Evolutionary conservation across 441 rosid genomes (phyloP), one percentile per base, ranked within the genome.

Genomic region (Jatropha podagrica): DNA sequence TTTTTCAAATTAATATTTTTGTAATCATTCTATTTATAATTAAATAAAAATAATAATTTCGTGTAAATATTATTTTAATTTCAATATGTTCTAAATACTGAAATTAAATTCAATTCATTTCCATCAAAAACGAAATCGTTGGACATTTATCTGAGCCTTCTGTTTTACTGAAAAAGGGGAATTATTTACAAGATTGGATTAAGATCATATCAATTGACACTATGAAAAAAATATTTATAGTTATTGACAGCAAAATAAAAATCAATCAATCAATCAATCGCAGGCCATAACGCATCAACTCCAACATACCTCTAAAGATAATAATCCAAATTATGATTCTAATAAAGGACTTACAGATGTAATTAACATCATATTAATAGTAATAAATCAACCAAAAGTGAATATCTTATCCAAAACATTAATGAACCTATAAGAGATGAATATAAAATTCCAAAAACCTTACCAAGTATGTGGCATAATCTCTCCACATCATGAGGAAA

Each of bases 391-490:
- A 54, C 0, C 37, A 41, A 14, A n/a, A 69, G 14, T 48, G 17
- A 61, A 76, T 0, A 72, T 0, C 18, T 63, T 32, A 32, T 32
- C 32, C 32, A 32, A 44, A 73, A 12, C 2, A 48, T 7, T 40
- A 61, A 23, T 23, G 2, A n/a, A 49, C 15, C 26, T 1, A 2
- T 11, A 71, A 37, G 20, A 5, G 13, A 26, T 4, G 8, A 67
- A 20, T 48, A 37, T 13, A 11, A 64, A 68, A 48, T 55, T n/a
- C 13, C 3, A 64, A 1, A 69, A 10, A 14, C 32, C 79, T 10
- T 79, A 90, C 94, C 94, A 10, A 90, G 81, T 55, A 88, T 70
- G 61, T 51, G 15, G 81, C 86, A 75, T 27, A 90, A 9, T 58
- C 56, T 81, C 7, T 80, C 70, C 1, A 86, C 89, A 77, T 86